Conservation (phyloP, 1,139 yeast species). For the Citeromyces hawaiiensis region DNA sequence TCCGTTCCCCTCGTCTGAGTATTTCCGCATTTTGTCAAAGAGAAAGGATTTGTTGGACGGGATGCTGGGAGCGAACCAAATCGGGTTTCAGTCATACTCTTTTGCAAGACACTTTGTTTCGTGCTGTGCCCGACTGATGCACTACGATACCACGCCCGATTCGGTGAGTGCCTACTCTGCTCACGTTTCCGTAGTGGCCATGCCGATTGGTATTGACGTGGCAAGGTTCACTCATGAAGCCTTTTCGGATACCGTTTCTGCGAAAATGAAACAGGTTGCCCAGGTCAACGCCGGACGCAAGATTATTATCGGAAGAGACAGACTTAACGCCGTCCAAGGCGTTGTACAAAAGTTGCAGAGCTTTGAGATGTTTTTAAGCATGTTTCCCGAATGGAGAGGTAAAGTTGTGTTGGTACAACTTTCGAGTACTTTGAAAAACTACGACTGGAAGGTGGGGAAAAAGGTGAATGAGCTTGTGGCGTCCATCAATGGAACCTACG, state of each 20-base stretch:
- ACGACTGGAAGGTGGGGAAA: constrained; percentile 50
- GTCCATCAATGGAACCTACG: constrained; percentile 73
- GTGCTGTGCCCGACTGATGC: constrained; percentile 74
- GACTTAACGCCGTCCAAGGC: constrained; percentile 71
- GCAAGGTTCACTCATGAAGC: constrained; percentile 47
- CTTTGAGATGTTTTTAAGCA: constrained; percentile 66
- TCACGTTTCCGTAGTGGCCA: constrained; percentile 55
- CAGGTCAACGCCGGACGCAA: constrained; percentile 63
- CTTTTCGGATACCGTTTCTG: constrained; percentile 18
- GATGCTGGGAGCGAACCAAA: constrained; percentile 75
- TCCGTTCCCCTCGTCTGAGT: constrained; percentile 95
- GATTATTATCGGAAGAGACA: constrained; percentile 72
- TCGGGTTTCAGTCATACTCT: constrained; percentile 77
- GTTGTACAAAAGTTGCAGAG: constrained; percentile 75
- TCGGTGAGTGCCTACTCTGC: constrained; percentile 67
- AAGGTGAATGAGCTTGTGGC: constrained; percentile 70
- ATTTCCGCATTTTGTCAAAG: constrained; percentile 78
- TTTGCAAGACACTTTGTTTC: constrained; percentile 86
- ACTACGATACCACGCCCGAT: constrained; percentile 49
- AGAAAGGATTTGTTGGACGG: constrained; percentile 79
- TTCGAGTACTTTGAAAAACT: constrained; percentile 61
- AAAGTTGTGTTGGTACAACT: constrained; percentile 87
- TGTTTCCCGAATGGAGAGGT: constrained; percentile 88
- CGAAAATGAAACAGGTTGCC: constrained; percentile 38
- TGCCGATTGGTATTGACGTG: constrained; percentile 83